Base-by-base conservation (phyloP, 2,329 filamentous ascomycete genomes). In the Penicillium janthinellum region DNA sequence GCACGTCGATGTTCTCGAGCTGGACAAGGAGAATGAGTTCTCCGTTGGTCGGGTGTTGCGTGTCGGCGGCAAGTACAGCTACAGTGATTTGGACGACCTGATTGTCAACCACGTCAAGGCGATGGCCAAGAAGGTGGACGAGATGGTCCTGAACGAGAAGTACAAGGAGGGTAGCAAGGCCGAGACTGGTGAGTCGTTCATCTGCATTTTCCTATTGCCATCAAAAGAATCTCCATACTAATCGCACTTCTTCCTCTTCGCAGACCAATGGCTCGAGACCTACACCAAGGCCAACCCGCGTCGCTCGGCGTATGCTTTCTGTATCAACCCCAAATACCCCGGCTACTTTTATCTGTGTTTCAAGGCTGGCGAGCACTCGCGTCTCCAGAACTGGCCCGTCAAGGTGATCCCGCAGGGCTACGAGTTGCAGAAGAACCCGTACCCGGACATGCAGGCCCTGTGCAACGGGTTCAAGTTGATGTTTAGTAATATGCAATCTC, bases 21-120 rank as follows among this genome's bases (percentile, higher is more conserved):
- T 99, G 71, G 91, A 96, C 76, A 99, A 99, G 78, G 92, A 96
- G 64, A 98, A 92, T 63, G 94, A 98, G 74, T 98, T 97, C 75
- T 93, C 92, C 0, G 89, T 98, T 3, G 95, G 95, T 63, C 89
- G 89, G 68, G 88, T 89, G 44, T 84, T 99, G 56, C 90, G 91
- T 64, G 91, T 99, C 56, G 90, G 88, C 37, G 90, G 91, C 68
- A 94, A 93, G 75, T 93, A 92, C 78, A 94, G 87, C 7, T 99
- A 99, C 80, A 92, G 88, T 61, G 95, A 99, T 88, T 82, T 99
- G 62, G 95, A 99, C 78, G 95, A 99, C 76, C 78, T 99, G 79
- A 98, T 99, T 67, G 93, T 96, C 73, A 90, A 95, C 71, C 95
- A 99, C 74, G 91, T 99, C 73, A 95, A 96, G 80, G 91, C 93